phyloP scores from a whole-genome alignment of 169 alveolate genomes.

The Plasmodium chabaudi region DNA sequence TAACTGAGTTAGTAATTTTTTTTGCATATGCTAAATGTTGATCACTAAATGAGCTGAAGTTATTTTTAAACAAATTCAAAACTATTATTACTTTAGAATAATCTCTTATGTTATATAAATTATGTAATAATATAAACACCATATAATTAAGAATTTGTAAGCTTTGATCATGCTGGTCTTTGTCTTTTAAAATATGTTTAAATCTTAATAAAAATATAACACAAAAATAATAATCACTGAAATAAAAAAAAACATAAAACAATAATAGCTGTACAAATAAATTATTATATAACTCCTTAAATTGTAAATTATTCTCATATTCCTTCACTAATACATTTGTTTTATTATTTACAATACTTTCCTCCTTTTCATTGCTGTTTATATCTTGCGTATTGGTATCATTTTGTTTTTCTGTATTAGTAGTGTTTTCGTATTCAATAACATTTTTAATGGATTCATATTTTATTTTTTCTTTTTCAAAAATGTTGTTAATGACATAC shows the following conservation, averaged over 20 bases:
- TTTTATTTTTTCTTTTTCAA: constrained; percentile 61
- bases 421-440: not conserved
- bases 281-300: constrained; percentile 64
- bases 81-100: constrained; percentile 50
- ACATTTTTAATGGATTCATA: constrained; percentile 50
- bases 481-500: constrained; percentile 44
- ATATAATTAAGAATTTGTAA: constrained; percentile 46
- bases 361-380: constrained; percentile 20
- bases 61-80: constrained; percentile 47
- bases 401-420: constrained; percentile 11
- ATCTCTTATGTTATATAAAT: constrained; percentile 53
- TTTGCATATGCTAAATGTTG: constrained; percentile 29
- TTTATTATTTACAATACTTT: not conserved
- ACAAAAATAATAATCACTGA: constrained; percentile 71
- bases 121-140: constrained; percentile 53
- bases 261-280: constrained; percentile 34
- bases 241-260: constrained; percentile 70
- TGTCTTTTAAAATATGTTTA: constrained; percentile 31
- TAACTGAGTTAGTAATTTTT: constrained; percentile 53
- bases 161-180: constrained; percentile 7
- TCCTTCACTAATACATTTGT: constrained; percentile 10
- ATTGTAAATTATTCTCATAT: constrained; percentile 11
- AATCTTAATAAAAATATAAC: constrained; percentile 48
- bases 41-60: constrained; percentile 29
- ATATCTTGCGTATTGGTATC: constrained; percentile 1